Base-by-base conservation (phyloP, 2,329 filamentous ascomycete genomes). In the Talaromyces sp. region DNA sequence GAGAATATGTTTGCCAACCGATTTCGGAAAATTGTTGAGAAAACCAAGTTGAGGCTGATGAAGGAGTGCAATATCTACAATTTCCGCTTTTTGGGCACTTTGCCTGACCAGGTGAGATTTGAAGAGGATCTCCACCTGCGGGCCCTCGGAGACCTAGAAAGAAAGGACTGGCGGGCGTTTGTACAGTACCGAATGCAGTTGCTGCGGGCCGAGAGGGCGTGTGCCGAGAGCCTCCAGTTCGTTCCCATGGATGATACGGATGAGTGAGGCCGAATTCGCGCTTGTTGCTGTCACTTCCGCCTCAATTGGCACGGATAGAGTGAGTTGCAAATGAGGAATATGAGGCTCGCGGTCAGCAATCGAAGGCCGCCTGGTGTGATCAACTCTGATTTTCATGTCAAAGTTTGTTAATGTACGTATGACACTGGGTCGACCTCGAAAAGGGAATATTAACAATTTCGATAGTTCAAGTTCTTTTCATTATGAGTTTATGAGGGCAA, bases 41-140 rank as follows among this genome's bases (percentile, higher is more conserved):
- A 37, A 3, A 22, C 37, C 16, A 62, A 62, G 33, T 54, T 62
- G 49, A 16, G 49, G 9, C 60, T 62, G n/a, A 62, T 62, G 60
- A 62, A 47, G 13, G 49, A 62, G 3, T 56, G 1, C 19, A 62
- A 43, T 13, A 35, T 62, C 7, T 56, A 19, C 16, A 56, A 62
- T n/a, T 62, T 62, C 50, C 60, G 50, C 10, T 62, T 62, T 27
- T 22, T 62, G 49, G 49, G 37, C 6, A 24, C 60, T 2, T 24
- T 62, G 24, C 27, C 24, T 3, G 22, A 19, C 1, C 19, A 45
- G 5, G 14, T 62, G 5, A 22, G 2, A 0, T 62, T 62, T 9
- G 39, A 57, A 5, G 60, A 57, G 9, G 22, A 57, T 24, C 37
- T 35, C 2, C 19, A 47, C 8, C 6, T 37, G 14, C 35, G 11